phyloP scores from a whole-genome alignment of 371 early-diverging fungal species.

The Thermomucor indicae-seudaticae region DNA sequence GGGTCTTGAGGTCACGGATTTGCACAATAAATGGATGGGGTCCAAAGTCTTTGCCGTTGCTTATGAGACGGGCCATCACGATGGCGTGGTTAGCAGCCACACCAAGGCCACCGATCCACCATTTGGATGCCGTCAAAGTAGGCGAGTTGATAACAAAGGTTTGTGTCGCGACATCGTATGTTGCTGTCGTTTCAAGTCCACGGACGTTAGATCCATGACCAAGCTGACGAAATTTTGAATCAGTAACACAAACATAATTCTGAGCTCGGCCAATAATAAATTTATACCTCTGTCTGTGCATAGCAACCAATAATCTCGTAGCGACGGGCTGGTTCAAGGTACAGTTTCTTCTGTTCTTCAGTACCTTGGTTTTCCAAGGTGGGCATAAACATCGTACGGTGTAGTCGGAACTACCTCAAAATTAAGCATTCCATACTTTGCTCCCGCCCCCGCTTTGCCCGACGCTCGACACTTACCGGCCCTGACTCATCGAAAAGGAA shows the following conservation, averaged over 20 bases:
- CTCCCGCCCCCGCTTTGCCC: neutral
- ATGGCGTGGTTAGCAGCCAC: conserved; percentile 76
- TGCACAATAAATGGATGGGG: conserved; percentile 77
- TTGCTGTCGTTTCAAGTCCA: conserved; percentile 86
- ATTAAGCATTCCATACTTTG: conserved; percentile 1
- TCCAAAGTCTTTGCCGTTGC: conserved; percentile 67
- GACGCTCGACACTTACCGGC: conserved; percentile 34
- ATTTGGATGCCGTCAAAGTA: conserved; percentile 69
- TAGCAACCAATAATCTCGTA: conserved; percentile 77
- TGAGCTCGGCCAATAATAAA: no score
- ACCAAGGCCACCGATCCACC: conserved; percentile 92
- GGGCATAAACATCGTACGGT: conserved; percentile 71
- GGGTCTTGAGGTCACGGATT: conserved; percentile 62
- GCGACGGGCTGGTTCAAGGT: conserved; percentile 55
- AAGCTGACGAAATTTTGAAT: conserved; percentile 27
- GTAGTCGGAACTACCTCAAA: conserved; percentile 38
- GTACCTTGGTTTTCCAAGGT: conserved; percentile 64
- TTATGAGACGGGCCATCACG: conserved; percentile 75
- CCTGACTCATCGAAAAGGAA: conserved; percentile 52
- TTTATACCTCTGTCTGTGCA: conserved; percentile 69
- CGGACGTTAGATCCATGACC: conserved; percentile 79
- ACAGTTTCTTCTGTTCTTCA: conserved; percentile 60
- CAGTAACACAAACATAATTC: no score
- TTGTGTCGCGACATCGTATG: conserved; percentile 64
- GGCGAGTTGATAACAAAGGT: conserved; percentile 79